A percentile compares a stretch with the other conserved stretches of the same genome.
Conservation (phyloP, 345 rosid genomes). For the Salix caprea region DNA sequence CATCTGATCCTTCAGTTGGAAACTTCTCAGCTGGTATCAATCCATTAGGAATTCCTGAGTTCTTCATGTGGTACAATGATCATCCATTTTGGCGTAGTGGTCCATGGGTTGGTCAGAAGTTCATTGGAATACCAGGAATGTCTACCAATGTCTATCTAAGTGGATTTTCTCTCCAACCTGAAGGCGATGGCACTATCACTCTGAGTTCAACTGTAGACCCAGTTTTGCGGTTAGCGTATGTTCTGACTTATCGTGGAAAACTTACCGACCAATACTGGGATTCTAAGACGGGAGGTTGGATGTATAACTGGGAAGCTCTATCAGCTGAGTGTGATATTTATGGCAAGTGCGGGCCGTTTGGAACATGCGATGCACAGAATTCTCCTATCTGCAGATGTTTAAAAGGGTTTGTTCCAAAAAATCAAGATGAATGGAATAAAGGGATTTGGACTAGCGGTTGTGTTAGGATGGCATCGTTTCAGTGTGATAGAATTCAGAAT, state of each 20-base stretch:
- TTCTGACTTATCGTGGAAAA: slow-evolving; percentile 4
- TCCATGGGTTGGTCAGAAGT: not conserved
- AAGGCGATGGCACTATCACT: no score
- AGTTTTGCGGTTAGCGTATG: rapidly evolving
- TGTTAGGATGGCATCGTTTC: slow-evolving; percentile 13
- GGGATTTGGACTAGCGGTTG: slow-evolving; percentile 33
- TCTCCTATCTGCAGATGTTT: slow-evolving; percentile 17
- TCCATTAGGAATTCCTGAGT: not conserved
- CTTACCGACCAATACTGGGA: not conserved
- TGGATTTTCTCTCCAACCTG: no score
- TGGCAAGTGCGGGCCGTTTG: slow-evolving; percentile 28
- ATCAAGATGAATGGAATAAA: slow-evolving; percentile 20
- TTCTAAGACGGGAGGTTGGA: not conserved
- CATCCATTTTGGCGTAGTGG: not conserved
- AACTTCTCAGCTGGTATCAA: not conserved
- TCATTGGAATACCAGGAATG: not conserved
- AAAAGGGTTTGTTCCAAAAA: slow-evolving; percentile 11
- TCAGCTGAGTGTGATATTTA: slow-evolving; percentile 16
- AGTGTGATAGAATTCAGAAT: slow-evolving; percentile 10
- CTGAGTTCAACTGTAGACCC: no score
- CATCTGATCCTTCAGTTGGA: no score
- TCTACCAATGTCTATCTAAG: no score
- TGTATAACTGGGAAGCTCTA: not conserved
- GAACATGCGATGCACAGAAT: slow-evolving; percentile 4
- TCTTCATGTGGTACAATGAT: not conserved